These are phyloP conservation scores for Desmodesmus armatus DNA, from an alignment of 139 green algal genomes.

Conservation along the genomic window DNA sequence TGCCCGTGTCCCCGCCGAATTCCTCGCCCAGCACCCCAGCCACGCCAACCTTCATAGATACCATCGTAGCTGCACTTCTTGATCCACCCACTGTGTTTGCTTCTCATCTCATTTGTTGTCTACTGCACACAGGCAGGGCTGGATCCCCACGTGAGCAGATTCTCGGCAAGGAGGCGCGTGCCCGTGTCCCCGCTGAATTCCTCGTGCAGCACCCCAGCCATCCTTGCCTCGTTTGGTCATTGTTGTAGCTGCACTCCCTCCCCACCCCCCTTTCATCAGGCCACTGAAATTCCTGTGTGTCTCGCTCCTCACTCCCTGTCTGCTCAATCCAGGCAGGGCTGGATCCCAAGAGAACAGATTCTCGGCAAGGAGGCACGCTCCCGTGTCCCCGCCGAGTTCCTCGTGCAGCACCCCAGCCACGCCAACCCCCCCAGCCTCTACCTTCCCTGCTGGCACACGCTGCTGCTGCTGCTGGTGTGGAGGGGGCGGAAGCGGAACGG, in stretches of 20 bases:
- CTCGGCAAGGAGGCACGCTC: constrained; percentile 79
- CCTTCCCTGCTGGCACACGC: constrained; percentile 84
- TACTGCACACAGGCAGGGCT: constrained; percentile 61
- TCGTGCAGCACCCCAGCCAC: constrained; percentile 85
- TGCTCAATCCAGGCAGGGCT: too few relatives aligned
- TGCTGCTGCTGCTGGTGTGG: not conserved
- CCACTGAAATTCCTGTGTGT: not conserved
- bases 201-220: constrained; percentile 85
- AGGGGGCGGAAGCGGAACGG: not conserved
- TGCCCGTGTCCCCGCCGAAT: constrained; percentile 87
- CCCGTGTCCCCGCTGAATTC: constrained; percentile 91
- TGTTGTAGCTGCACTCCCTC: too few relatives aligned
- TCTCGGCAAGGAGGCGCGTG: constrained; percentile 78
- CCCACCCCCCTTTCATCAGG: too few relatives aligned
- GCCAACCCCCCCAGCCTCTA: constrained; percentile 96
- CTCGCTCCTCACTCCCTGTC: not conserved
- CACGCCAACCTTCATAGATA: constrained; percentile 95
- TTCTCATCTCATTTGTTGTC: too few relatives aligned
- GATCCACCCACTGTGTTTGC: too few relatives aligned
- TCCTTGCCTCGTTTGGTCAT: too few relatives aligned
- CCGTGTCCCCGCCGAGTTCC: constrained; percentile 90
- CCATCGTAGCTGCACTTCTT: too few relatives aligned
- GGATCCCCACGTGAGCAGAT: constrained; percentile 74
- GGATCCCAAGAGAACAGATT: constrained; percentile 75
- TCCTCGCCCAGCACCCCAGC: constrained; percentile 86